Evolutionary conservation across 2,329 filamentous ascomycete genomes (phyloP), one percentile per base, ranked within the genome.

Genomic region (Bipolaris bicolor): DNA sequence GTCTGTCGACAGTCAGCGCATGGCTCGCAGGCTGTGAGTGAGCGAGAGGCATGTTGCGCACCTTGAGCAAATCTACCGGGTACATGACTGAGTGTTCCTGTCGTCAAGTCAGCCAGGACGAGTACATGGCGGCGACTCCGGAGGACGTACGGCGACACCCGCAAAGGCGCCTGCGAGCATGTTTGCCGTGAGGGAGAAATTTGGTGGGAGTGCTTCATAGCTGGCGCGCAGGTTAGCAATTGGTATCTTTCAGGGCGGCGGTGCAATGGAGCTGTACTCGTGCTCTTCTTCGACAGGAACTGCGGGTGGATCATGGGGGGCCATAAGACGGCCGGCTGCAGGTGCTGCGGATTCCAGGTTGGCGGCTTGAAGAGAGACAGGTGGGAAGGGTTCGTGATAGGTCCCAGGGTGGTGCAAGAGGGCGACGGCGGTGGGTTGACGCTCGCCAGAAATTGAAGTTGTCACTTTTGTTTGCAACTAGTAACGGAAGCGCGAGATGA

Each of bases 81-180:
- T 99, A 99, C 95, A 99, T 98, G 71, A 97, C 93, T 58, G 94
- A 96, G 79, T 98, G 94, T 81, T 98, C 94, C 93, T 97, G 59
- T 62, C 47, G 60, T 61, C 65, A 44, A 48, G 60, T 76, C 62
- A 67, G 76, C 57, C 39, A 40, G 47, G 57, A 45, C 40, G 46
- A 52, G 50, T 51, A 43, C 39, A 58, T 45, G 51, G 55, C 58
- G 52, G 55, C 57, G 46, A 52, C 46, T 41, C 57, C 46, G 58
- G 62, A 52, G 52, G 71, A 72, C 88, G 69, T 88, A 96, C 92
- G 71, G 93, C 92, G 80, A 97, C 96, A 69, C 95, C 95, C 58
- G 95, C 95, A 80, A 98, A 97, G 67, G 95, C 95, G 77, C 95
- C 95, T 54, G 95, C 95, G 63, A 89, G 82, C 92, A 98, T 97